phyloP scores from a whole-genome alignment of 495 filamentous ascomycete genomes.

The Podospora bellae-mahoneyi region DNA sequence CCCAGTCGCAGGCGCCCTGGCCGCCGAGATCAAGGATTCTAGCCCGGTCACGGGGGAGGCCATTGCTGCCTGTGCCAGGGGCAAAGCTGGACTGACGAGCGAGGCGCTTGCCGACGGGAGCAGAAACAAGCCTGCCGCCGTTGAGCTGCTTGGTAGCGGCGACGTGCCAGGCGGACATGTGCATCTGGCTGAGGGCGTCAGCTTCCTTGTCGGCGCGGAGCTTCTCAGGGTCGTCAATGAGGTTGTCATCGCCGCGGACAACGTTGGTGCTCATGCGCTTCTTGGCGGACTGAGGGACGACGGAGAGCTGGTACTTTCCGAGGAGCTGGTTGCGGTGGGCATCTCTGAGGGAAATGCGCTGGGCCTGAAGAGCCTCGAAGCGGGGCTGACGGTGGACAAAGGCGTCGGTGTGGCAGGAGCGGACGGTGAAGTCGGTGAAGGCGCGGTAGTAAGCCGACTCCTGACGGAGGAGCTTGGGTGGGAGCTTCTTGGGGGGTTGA shows the following conservation, averaged over 20 bases:
- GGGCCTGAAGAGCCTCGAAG: conserved; percentile 84
- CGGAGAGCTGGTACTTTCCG: conserved; percentile 68
- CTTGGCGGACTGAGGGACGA: conserved; percentile 53
- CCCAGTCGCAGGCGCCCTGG: conserved; percentile 85
- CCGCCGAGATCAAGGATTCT: conserved; percentile 88
- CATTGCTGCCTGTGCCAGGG: conserved; percentile 33
- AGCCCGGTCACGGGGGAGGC: conserved; percentile 48
- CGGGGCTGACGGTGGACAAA: conserved; percentile 80
- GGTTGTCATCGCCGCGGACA: conserved; percentile 52
- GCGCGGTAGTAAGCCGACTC: conserved; percentile 91
- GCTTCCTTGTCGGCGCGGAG: conserved; percentile 73
- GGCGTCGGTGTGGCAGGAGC: conserved; percentile 60
- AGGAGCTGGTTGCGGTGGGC: conserved; percentile 68
- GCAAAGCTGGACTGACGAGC: conserved; percentile 48
- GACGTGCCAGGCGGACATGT: conserved; percentile 73
- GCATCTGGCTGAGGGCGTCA: conserved; percentile 72
- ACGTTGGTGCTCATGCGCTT: conserved; percentile 58
- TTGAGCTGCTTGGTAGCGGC: conserved; percentile 73
- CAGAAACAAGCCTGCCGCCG: conserved; percentile 74
- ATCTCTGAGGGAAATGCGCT: conserved; percentile 63
- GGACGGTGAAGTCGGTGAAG: conserved; percentile 66
- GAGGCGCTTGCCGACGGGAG: conserved; percentile 64
- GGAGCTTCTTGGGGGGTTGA: conserved; percentile 41
- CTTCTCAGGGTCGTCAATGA: conserved; percentile 55
- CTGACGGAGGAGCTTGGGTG: conserved; percentile 49